Conservation (phyloP, 2,329 filamentous ascomycete species). For the Fusarium neocosmosporiellum region DNA sequence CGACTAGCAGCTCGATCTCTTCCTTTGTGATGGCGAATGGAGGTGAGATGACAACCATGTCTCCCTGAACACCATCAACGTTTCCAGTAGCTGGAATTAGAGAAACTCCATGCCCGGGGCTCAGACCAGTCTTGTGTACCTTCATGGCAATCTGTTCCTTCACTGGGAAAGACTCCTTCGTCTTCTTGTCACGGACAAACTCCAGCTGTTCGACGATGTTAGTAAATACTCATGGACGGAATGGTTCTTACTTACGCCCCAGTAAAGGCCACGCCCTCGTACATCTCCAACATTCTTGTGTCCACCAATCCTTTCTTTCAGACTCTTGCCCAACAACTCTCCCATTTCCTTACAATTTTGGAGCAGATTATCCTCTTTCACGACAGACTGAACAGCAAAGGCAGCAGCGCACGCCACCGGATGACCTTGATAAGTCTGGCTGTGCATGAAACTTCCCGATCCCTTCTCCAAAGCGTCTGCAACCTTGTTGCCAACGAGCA, state of each 20-base stretch:
- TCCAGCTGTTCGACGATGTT: conserved; percentile 9
- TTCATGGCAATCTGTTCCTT: conserved; percentile 16
- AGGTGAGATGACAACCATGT: conserved; percentile 29
- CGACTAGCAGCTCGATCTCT: conserved; percentile 6
- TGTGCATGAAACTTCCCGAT: conserved; percentile 60
- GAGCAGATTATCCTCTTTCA: conserved; percentile 29
- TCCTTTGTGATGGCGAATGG: conserved; percentile 21
- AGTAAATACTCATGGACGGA: rapidly evolving
- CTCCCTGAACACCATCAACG: conserved; percentile 15
- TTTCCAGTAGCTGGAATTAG: conserved; percentile 20
- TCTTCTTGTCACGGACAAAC: conserved; percentile 20
- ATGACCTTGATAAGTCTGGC: conserved; percentile 64
- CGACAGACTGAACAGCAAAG: conserved; percentile 48
- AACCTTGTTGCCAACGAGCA: conserved; percentile 20
- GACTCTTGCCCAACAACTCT: background rate
- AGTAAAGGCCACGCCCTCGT: conserved; percentile 34
- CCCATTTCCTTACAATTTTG: conserved; percentile 23
- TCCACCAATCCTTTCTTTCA: conserved; percentile 6
- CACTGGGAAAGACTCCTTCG: conserved; percentile 6
- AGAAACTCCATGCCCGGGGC: conserved; percentile 1
- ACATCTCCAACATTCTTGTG: conserved; percentile 36
- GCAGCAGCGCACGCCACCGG: conserved; percentile 54
- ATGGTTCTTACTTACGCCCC: conserved; percentile 22
- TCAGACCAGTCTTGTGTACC: conserved; percentile 14
- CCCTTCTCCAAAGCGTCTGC: conserved; percentile 21